phyloP scores from a whole-genome alignment of 257 asterid species.

The Linderniella brevidens region DNA sequence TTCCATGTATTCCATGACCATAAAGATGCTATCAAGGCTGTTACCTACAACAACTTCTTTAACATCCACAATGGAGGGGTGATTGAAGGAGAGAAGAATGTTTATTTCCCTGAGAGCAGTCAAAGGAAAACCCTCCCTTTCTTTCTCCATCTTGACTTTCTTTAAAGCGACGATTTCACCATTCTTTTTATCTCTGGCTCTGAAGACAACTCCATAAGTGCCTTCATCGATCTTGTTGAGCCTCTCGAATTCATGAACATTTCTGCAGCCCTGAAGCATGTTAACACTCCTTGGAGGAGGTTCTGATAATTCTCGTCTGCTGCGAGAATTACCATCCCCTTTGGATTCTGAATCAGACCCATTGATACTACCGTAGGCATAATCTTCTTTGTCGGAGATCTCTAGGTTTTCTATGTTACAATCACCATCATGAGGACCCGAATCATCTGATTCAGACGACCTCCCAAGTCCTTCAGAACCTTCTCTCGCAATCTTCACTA shows the following conservation, averaged over 20 bases:
- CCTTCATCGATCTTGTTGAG: conserved; percentile 91
- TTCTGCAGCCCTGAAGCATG: conserved; percentile 90
- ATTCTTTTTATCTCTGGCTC: conserved; percentile 81
- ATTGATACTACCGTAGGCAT: conserved; percentile 22
- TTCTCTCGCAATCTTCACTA: conserved; percentile 39
- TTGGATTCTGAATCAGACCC: conserved; percentile 36
- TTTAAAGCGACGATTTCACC: conserved; percentile 89
- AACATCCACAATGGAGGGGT: conserved; percentile 76
- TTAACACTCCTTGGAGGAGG: conserved; percentile 36
- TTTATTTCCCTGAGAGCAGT: conserved; percentile 84
- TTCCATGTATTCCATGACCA: conserved; percentile 99
- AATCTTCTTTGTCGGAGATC: conserved; percentile 24
- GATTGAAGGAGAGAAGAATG: conserved; percentile 70
- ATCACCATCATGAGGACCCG: conserved; percentile 20
- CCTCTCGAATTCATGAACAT: conserved; percentile 80
- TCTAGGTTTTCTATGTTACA: conserved; percentile 33
- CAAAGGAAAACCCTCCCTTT: conserved; percentile 89
- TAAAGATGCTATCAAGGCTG: conserved; percentile 73
- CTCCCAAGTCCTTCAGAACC: conserved; percentile 35
- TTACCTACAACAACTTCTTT: conserved; percentile 89
- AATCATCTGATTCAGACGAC: conserved; percentile 46
- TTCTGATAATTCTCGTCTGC: conserved; percentile 25
- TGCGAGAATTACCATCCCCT: conserved; percentile 27
- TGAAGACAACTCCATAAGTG: conserved; percentile 77
- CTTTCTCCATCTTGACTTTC: conserved; percentile 95